Conservation (phyloP, 192 early-diverging fungal species). For the Coemansia reversa region DNA sequence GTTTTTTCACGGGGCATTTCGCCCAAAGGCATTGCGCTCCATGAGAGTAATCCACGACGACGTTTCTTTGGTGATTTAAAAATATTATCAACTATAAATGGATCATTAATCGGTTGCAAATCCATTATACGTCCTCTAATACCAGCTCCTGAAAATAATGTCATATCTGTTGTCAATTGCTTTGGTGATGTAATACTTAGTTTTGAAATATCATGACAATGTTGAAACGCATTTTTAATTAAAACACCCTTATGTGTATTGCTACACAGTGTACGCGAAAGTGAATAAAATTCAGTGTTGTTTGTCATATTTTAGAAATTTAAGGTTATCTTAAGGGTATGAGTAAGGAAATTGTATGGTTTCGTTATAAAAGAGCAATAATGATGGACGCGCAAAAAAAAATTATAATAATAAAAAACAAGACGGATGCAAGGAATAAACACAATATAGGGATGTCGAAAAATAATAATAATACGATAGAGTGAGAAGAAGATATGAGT, state of each 20-base stretch:
- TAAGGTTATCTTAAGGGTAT: not conserved
- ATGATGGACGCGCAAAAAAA: not conserved
- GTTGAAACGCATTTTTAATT: constrained; percentile 48
- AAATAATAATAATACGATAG: not conserved
- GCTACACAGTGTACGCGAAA: constrained; percentile 40
- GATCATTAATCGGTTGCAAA: constrained; percentile 46
- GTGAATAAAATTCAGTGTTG: constrained; percentile 21
- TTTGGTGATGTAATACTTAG: constrained; percentile 20
- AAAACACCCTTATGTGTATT: constrained; percentile 41
- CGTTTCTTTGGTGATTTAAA: constrained; percentile 51
- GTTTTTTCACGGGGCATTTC: constrained; percentile 5
- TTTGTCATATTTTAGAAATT: constrained; percentile 8
- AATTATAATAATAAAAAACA: constrained; percentile 4
- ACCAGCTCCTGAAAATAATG: constrained; percentile 27
- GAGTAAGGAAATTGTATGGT: not conserved
- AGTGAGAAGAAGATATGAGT: no score
- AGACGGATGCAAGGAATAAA: not conserved
- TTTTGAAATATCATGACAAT: constrained; percentile 21
- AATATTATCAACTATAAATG: constrained; percentile 51
- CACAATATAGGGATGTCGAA: not conserved
- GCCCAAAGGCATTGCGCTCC: constrained; percentile 29
- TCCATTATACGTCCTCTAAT: constrained; percentile 30
- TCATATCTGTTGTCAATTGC: constrained; percentile 24
- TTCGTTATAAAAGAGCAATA: not conserved
- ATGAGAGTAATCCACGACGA: constrained; percentile 44